A percentile compares a stretch with the other conserved stretches of the same genome.
Conservation (phyloP, 768 basidiomycete genomes). For the Suillus paluster region DNA sequence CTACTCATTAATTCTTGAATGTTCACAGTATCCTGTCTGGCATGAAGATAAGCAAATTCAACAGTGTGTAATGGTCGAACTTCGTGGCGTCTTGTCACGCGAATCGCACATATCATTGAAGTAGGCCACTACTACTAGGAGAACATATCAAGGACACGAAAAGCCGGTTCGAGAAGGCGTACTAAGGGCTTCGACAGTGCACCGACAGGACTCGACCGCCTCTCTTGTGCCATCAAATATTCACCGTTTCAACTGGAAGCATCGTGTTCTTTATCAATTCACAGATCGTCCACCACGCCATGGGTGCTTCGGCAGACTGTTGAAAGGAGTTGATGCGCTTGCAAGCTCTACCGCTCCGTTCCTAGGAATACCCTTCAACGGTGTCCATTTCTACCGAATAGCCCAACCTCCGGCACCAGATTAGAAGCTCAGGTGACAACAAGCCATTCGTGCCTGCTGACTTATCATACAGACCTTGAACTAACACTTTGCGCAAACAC, state of each 20-base stretch:
- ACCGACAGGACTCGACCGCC: background rate
- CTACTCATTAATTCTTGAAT: background rate
- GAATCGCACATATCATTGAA: too few species aligned
- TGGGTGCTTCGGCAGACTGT: background rate
- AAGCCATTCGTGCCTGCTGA: background rate
- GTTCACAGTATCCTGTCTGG: background rate
- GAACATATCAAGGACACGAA: background rate
- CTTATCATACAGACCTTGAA: background rate
- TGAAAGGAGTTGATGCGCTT: background rate
- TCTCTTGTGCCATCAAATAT: background rate
- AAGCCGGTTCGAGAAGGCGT: background rate
- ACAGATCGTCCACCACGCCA: too few species aligned
- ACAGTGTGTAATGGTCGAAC: too few species aligned
- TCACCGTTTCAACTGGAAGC: background rate
- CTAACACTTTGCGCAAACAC: background rate
- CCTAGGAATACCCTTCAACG: background rate
- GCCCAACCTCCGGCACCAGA: background rate
- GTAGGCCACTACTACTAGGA: background rate
- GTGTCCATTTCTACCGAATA: background rate
- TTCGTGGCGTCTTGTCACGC: too few species aligned
- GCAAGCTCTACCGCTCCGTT: background rate
- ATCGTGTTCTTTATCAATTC: background rate
- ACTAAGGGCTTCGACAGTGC: background rate
- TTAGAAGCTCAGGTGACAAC: background rate
- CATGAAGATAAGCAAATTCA: background rate